Conservation (phyloP, 2,329 filamentous ascomycete species). For the Tothia fuscella region DNA sequence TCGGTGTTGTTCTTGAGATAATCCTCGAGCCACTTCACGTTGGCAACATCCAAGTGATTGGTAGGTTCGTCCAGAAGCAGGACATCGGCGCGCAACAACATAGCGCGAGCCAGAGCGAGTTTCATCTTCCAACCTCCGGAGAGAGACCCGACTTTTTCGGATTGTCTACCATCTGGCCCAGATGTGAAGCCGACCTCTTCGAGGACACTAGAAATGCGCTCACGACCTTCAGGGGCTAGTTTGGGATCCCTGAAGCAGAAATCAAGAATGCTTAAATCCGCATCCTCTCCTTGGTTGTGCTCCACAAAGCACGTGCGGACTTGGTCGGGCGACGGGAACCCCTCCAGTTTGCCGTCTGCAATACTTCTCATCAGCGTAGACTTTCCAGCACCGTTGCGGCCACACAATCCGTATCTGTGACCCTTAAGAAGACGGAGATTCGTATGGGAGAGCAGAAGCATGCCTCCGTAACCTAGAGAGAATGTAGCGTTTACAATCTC, state of each 20-base stretch:
- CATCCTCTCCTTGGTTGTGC: conserved; percentile 97
- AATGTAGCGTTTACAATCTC: conserved; percentile 98
- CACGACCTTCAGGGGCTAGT: conserved; percentile 63
- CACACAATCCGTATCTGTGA: conserved; percentile 92
- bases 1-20: conserved; percentile 94
- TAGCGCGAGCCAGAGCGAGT: conserved; percentile 85
- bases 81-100: conserved; percentile 95
- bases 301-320: conserved; percentile 96
- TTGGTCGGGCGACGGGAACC: conserved; percentile 84
- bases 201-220: conserved; percentile 74
- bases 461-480: conserved; percentile 93
- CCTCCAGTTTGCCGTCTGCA: conserved; percentile 88
- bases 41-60: conserved; percentile 93
- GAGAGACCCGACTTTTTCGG: conserved; percentile 81
- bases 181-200: conserved; percentile 88
- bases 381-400: conserved; percentile 94
- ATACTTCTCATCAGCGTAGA: conserved; percentile 99
- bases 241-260: conserved; percentile 85
- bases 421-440: conserved; percentile 91
- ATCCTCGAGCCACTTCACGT: conserved; percentile 90
- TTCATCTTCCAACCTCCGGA: conserved; percentile 99
- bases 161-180: conserved; percentile 78
- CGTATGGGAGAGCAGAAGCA: conserved; percentile 91
- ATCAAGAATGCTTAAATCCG: conserved; percentile 88
- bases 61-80: conserved; percentile 96